Evolutionary conservation across 2,329 filamentous ascomycete genomes (phyloP).

Genomic region (Trichoderma asperellum): DNA sequence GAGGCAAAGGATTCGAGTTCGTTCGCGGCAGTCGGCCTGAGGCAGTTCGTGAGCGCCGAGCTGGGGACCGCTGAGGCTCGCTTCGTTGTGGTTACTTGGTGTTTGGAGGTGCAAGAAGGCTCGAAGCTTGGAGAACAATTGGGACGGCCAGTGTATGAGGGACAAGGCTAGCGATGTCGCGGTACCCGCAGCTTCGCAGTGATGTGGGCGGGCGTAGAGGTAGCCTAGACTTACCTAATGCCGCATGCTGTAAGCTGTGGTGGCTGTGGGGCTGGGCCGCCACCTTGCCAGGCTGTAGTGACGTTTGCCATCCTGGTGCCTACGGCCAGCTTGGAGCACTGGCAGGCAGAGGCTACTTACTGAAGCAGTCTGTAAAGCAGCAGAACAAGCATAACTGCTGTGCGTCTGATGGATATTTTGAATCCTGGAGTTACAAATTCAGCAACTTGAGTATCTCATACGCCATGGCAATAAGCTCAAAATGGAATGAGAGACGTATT

Average conservation of each 20-base stretch:
- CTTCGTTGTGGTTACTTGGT: slow-evolving; percentile 23
- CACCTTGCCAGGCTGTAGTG: slow-evolving; percentile 30
- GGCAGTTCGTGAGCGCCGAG: slow-evolving; percentile 10
- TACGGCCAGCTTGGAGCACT: slow-evolving; percentile 7
- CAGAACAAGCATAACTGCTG: not conserved
- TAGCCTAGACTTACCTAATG: slow-evolving; percentile 32
- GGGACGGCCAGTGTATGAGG: slow-evolving; percentile 30
- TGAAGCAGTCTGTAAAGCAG: not conserved
- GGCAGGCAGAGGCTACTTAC: not conserved
- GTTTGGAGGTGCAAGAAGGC: slow-evolving; percentile 39
- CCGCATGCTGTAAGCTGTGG: slow-evolving; percentile 4
- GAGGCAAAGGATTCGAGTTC: not conserved
- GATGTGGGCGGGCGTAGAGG: slow-evolving; percentile 28
- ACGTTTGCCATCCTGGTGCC: slow-evolving; percentile 34
- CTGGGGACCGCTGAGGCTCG: slow-evolving; percentile 23
- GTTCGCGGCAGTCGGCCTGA: slow-evolving; percentile 25
- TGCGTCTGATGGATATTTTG: not conserved
- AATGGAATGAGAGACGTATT: not conserved
- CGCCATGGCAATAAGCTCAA: no score
- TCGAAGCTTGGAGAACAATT: slow-evolving; percentile 38
- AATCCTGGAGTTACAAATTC: not conserved
- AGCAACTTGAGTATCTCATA: not conserved
- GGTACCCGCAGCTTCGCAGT: slow-evolving; percentile 31
- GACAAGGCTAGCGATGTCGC: slow-evolving; percentile 27
- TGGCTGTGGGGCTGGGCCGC: slow-evolving; percentile 21